phyloP scores from a whole-genome alignment of 768 basidiomycete species.

The Mycena galericulata region DNA sequence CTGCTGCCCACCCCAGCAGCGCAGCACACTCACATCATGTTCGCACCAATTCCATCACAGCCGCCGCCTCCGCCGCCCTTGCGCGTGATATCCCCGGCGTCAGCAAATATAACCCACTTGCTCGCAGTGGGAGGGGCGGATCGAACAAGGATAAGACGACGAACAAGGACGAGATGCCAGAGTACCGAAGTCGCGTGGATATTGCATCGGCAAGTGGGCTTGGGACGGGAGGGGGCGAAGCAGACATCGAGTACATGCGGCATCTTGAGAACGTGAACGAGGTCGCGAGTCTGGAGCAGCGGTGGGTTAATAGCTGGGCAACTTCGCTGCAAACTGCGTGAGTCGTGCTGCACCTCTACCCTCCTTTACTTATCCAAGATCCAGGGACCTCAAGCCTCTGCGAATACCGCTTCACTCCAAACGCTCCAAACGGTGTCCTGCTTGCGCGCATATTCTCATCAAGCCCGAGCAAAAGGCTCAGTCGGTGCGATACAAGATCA shows the following conservation, averaged over 20 bases:
- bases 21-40: conserved; percentile 75
- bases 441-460: conserved; percentile 95
- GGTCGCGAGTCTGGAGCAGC: conserved; percentile 79
- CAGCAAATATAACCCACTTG: conserved; percentile 77
- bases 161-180: conserved; percentile 82
- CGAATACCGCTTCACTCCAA: conserved; percentile 95
- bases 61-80: conserved; percentile 90
- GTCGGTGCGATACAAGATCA: conserved; percentile 95
- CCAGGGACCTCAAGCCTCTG: conserved; percentile 85
- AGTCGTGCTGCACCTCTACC: conserved; percentile 39
- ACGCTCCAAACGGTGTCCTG: conserved; percentile 94
- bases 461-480: conserved; percentile 98
- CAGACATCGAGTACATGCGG: conserved; percentile 77
- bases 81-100: conserved; percentile 90
- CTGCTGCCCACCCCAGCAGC: conserved; percentile 59
- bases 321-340: conserved; percentile 74
- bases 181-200: conserved; percentile 81
- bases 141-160: conserved; percentile 71
- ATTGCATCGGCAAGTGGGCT: conserved; percentile 64
- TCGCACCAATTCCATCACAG: conserved; percentile 86
- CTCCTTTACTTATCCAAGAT: conserved; percentile 26
- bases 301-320: conserved; percentile 87
- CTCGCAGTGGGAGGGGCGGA: conserved; percentile 58
- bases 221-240: conserved; percentile 72
- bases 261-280: conserved; percentile 71